Evolutionary conservation across 2,329 filamentous ascomycete species (phyloP).

Genomic region (Calonectria pseudoreteaudii): DNA sequence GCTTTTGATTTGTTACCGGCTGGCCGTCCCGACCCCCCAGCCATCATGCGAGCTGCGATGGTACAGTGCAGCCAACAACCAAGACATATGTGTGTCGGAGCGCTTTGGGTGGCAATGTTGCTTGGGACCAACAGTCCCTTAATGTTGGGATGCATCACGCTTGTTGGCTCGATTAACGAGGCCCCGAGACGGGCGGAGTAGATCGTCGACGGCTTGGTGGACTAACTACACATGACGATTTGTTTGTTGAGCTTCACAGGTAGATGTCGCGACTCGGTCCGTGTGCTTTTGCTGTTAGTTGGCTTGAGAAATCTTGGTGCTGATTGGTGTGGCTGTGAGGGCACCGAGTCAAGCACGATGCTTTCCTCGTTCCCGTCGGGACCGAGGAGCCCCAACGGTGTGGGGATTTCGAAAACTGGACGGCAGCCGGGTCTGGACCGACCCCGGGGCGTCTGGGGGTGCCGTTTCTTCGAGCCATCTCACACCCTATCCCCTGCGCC

Average conservation of each 20-base stretch:
- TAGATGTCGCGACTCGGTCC: constrained; percentile 1
- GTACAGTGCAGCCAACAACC: constrained; percentile 13
- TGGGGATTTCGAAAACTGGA: constrained; percentile 32
- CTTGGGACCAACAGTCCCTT: not conserved
- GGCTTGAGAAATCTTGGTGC: constrained; percentile 2
- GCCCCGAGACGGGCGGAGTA: not conserved
- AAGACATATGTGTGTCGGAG: constrained; percentile 10
- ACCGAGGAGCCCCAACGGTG: constrained; percentile 41
- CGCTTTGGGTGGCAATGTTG: not conserved
- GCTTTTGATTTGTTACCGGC: constrained; percentile 29
- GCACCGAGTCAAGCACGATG: constrained; percentile 37
- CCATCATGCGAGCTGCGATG: constrained; percentile 8
- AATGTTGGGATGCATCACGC: not conserved
- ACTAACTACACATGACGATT: not conserved
- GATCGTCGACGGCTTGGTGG: not conserved
- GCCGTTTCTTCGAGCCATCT: constrained; percentile 15
- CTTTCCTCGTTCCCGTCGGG: constrained; percentile 42
- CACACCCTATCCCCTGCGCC: constrained; percentile 31
- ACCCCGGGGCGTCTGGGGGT: constrained; percentile 24
- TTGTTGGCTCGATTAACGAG: not conserved
- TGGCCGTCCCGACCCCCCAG: constrained; percentile 23
- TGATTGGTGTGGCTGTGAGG: constrained; percentile 35
- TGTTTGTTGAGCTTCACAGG: not conserved
- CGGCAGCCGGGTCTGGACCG: constrained; percentile 14
- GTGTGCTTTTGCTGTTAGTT: constrained; percentile 16